phyloP scores from a whole-genome alignment of 768 basidiomycete genomes.

The Suillus variegatus region DNA sequence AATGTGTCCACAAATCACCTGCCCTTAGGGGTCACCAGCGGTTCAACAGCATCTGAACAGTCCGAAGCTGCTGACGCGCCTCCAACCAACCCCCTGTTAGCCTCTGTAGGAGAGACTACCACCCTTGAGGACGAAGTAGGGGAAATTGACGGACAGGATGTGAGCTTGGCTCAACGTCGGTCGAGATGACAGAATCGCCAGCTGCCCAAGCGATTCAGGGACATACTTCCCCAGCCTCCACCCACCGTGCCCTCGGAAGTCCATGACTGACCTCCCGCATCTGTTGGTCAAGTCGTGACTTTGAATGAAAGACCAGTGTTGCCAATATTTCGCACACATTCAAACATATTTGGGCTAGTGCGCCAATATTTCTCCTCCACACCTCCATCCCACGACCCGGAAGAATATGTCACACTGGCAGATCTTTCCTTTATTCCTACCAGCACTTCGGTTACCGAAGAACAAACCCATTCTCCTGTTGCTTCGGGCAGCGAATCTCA shows the following conservation, averaged over 20 bases:
- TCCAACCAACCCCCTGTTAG: no score
- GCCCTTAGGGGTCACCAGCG: no score
- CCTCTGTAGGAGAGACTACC: no score
- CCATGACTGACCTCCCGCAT: not conserved
- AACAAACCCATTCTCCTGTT: not conserved
- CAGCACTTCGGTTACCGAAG: accelerated
- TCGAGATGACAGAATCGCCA: no score
- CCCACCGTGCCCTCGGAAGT: not conserved
- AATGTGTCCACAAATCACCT: no score
- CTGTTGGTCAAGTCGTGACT: not conserved
- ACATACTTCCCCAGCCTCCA: not conserved
- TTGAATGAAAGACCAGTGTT: no score
- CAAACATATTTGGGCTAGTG: not conserved
- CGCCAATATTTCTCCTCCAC: not conserved
- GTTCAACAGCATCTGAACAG: no score
- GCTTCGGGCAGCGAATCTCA: not conserved
- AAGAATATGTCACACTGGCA: not conserved
- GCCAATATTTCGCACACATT: not conserved
- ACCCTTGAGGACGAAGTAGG: no score
- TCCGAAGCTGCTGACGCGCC: no score
- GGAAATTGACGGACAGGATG: no score
- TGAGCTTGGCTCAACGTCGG: no score
- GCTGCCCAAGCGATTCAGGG: not conserved
- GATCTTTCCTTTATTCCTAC: not conserved
- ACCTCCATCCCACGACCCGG: not conserved